Base-by-base conservation (phyloP, 371 early-diverging fungal genomes). In the Syncephalis fuscata region DNA sequence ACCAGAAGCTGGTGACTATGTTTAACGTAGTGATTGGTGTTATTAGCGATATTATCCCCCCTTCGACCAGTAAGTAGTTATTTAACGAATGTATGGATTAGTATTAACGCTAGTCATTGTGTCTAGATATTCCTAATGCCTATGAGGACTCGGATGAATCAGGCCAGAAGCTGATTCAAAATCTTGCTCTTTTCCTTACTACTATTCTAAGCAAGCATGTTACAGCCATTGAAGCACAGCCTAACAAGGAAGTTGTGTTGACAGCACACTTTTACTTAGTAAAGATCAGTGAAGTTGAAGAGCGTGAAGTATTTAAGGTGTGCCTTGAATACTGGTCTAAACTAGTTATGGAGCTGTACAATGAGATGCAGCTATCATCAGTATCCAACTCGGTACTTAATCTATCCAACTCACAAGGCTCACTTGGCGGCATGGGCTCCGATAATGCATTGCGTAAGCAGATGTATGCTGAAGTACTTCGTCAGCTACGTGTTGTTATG, bases 311-410 rank as follows among this genome's bases (percentile, higher is more conserved):
- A 37, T 96, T 96, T 78, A 96, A 96, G 73, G 82, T 90, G 41
- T 92, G 94, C 59, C 66, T 98, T 43, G 98, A 96, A 64, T 96
- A 94, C 64, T 96, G 96, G 94, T 71, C 78, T 36, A 79, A 85
- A 49, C 63, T 96, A 56, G 94, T 82, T 54, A 64, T 61, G 47
- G 53, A 53, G 19, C 64, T 89, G 21, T 89, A 82, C 59, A 81
- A 88, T 32, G 89, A 89, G 59, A 70, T 76, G 1, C 78, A 78
- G 47, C 55, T 79, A 19, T 77, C 80, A 14, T 63, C 60, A 22
- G 58, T 61, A 49, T 65, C 59, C 16, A 57, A 60, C 48, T 67
- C 66, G 24, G 51, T 68, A 38, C 52, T 68, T 49, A 67, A 66
- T 50, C 62, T 72, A 43, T 61, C 58, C 48, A 61, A 11, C 32